Evolutionary conservation across 1,284 basidiomycete genomes (phyloP).

Genomic region (Entoloma clypeatum): DNA sequence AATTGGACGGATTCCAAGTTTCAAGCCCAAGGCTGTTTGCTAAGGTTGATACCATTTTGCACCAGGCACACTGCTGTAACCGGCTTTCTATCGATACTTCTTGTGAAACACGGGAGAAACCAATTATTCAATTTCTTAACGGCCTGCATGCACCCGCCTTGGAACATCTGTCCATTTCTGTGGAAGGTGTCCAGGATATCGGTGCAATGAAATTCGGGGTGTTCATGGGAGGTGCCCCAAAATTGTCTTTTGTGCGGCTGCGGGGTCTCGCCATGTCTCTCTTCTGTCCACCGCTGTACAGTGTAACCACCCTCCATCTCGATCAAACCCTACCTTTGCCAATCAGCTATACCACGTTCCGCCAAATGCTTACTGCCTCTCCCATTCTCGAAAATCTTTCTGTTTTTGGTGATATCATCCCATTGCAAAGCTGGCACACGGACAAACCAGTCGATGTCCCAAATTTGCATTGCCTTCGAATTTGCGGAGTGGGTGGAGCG

Average conservation of each 20-base stretch:
- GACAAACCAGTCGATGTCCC: slow-evolving; percentile 27
- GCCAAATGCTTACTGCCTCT: slow-evolving; percentile 29
- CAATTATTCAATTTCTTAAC: slow-evolving; percentile 28
- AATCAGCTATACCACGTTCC: slow-evolving; percentile 30
- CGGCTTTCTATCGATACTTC: slow-evolving; percentile 29
- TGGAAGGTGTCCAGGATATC: slow-evolving; percentile 25
- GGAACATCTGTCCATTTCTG: slow-evolving; percentile 33
- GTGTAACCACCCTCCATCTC: slow-evolving; percentile 39
- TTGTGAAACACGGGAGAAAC: slow-evolving; percentile 23
- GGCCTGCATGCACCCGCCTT: slow-evolving; percentile 27
- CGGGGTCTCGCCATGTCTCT: slow-evolving; percentile 39
- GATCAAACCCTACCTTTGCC: slow-evolving; percentile 35
- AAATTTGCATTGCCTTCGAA: slow-evolving; percentile 33
- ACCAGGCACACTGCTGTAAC: slow-evolving; percentile 33
- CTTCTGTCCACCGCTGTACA: slow-evolving; percentile 34
- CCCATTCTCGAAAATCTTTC: slow-evolving; percentile 34
- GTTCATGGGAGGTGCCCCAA: slow-evolving; percentile 28
- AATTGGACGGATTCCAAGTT: slow-evolving; percentile 15
- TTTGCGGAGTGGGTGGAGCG: slow-evolving; percentile 31
- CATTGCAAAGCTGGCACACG: slow-evolving; percentile 18
- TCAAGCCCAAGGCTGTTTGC: slow-evolving; percentile 15
- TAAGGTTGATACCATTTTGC: slow-evolving; percentile 28
- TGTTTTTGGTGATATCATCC: slow-evolving; percentile 37
- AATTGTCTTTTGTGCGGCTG: slow-evolving; percentile 36
- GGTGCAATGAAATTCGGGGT: slow-evolving; percentile 21